Conservation (phyloP, 805 yeast genomes). For the Zygoascus bituminiphila region DNA sequence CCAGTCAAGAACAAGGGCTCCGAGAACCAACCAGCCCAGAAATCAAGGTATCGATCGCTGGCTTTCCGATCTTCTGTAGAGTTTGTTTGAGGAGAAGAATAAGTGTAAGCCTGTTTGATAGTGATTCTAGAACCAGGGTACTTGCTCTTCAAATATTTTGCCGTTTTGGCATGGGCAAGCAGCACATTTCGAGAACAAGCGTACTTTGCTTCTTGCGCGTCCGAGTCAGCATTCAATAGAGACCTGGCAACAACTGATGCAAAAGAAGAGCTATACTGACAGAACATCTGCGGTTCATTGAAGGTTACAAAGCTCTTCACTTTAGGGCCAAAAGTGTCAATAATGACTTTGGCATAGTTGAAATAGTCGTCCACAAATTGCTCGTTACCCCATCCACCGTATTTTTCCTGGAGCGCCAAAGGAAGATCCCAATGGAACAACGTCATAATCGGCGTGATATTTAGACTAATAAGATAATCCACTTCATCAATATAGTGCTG, state of each 20-base stretch:
- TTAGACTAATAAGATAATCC: slow-evolving; percentile 22
- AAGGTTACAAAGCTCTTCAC: slow-evolving; percentile 29
- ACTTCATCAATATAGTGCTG: slow-evolving; percentile 27
- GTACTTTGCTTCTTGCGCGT: no score
- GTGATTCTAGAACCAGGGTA: slow-evolving; percentile 23
- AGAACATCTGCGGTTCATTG: slow-evolving; percentile 27
- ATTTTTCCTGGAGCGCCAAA: slow-evolving; percentile 15
- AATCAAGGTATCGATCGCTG: slow-evolving; percentile 22
- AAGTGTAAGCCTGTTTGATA: slow-evolving; percentile 22
- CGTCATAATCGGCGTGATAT: slow-evolving; percentile 26
- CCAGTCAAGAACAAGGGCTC: slow-evolving; percentile 27
- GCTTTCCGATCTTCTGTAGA: slow-evolving; percentile 22
- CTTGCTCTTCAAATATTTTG: slow-evolving; percentile 20
- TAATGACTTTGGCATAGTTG: slow-evolving; percentile 27
- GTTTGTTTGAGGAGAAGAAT: slow-evolving; percentile 24
- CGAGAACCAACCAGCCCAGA: slow-evolving; percentile 22
- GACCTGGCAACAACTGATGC: no score
- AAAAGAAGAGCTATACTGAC: no score
- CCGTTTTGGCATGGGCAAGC: slow-evolving; percentile 24
- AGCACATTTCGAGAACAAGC: slow-evolving; percentile 16
- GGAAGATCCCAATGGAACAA: slow-evolving; percentile 32
- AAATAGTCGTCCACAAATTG: slow-evolving; percentile 28
- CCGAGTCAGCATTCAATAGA: no score
- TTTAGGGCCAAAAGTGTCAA: slow-evolving; percentile 27
- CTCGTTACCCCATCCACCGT: slow-evolving; percentile 23